Evolutionary conservation across 2,329 filamentous ascomycete genomes (phyloP).

Genomic region (Claviceps quebecensis): DNA sequence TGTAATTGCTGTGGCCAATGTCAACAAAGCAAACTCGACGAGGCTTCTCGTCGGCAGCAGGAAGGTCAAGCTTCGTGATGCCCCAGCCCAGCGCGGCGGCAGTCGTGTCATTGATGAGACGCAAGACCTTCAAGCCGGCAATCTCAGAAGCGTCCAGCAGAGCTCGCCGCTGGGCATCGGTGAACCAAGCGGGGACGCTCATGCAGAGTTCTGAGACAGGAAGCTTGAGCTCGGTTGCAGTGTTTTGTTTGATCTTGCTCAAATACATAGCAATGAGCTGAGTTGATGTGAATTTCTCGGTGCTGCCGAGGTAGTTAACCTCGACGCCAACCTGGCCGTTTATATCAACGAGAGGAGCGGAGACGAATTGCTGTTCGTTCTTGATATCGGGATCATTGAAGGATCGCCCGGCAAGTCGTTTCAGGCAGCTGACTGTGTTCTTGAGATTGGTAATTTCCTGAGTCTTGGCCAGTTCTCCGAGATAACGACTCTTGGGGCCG

Average conservation of each 20-base stretch:
- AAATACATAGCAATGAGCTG: slow-evolving; percentile 93
- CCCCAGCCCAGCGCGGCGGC: slow-evolving; percentile 91
- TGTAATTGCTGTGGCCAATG: slow-evolving; percentile 94
- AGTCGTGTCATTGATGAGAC: slow-evolving; percentile 95
- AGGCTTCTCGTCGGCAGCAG: slow-evolving; percentile 77
- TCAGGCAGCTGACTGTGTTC: slow-evolving; percentile 89
- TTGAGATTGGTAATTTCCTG: slow-evolving; percentile 99
- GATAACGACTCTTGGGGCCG: slow-evolving; percentile 81
- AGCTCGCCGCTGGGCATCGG: slow-evolving; percentile 77
- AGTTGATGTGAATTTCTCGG: slow-evolving; percentile 86
- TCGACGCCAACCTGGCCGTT: slow-evolving; percentile 91
- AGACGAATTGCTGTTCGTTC: slow-evolving; percentile 84
- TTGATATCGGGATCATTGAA: slow-evolving; percentile 84
- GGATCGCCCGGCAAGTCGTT: slow-evolving; percentile 78
- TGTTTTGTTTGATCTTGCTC: slow-evolving; percentile 83
- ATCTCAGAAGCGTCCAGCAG: slow-evolving; percentile 88
- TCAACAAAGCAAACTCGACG: slow-evolving; percentile 84
- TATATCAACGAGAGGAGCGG: slow-evolving; percentile 73
- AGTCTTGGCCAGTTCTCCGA: slow-evolving; percentile 92
- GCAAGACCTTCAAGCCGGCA: slow-evolving; percentile 79
- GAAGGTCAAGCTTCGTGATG: slow-evolving; percentile 94
- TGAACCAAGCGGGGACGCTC: slow-evolving; percentile 94
- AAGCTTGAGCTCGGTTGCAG: slow-evolving; percentile 73
- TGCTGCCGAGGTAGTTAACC: slow-evolving; percentile 85
- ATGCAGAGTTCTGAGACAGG: slow-evolving; percentile 88